A percentile compares a stretch with the other conserved stretches of the same genome.
phyloP scores from a whole-genome alignment of 768 basidiomycete species.

The Tylopilus subfusipes region DNA sequence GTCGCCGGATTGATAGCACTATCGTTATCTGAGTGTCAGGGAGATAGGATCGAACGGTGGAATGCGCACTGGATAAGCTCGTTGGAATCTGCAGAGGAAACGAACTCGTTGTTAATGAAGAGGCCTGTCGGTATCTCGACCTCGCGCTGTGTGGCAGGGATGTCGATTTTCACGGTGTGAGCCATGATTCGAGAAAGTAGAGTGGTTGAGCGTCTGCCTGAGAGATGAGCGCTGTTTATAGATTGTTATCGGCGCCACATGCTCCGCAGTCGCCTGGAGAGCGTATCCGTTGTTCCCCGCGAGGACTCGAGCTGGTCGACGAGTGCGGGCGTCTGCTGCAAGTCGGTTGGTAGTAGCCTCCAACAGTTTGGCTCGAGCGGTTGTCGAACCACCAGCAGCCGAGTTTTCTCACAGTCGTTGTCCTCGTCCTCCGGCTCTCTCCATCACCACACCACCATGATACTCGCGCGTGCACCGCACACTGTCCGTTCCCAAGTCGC shows the following conservation, averaged over 20 bases:
- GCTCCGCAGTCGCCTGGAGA: background rate
- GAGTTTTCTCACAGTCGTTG: slow-evolving; percentile 19
- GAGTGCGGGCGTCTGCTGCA: background rate
- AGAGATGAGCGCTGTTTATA: slow-evolving; percentile 10
- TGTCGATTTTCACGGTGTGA: slow-evolving; percentile 36
- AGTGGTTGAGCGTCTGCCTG: background rate
- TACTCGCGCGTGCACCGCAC: slow-evolving; percentile 45
- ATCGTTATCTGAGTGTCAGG: slow-evolving; percentile 15
- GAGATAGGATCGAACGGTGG: slow-evolving; percentile 5
- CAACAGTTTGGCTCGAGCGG: background rate
- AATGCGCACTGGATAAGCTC: slow-evolving; percentile 59
- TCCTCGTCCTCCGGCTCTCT: slow-evolving; percentile 8
- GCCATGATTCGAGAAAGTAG: slow-evolving; percentile 41
- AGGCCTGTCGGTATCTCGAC: slow-evolving; percentile 75
- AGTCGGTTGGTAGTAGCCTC: background rate
- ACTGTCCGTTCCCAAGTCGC: slow-evolving; percentile 38
- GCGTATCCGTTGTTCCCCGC: background rate
- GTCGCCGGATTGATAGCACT: slow-evolving; percentile 82
- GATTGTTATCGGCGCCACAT: slow-evolving; percentile 9
- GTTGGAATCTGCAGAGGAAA: slow-evolving; percentile 64
- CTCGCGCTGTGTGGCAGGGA: slow-evolving; percentile 44
- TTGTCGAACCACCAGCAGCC: no score
- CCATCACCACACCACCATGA: slow-evolving; percentile 24
- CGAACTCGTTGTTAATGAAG: slow-evolving; percentile 91
- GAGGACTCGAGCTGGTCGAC: no score